Evolutionary conservation across 768 basidiomycete species (phyloP).

Genomic region (Exidia glandulosa): DNA sequence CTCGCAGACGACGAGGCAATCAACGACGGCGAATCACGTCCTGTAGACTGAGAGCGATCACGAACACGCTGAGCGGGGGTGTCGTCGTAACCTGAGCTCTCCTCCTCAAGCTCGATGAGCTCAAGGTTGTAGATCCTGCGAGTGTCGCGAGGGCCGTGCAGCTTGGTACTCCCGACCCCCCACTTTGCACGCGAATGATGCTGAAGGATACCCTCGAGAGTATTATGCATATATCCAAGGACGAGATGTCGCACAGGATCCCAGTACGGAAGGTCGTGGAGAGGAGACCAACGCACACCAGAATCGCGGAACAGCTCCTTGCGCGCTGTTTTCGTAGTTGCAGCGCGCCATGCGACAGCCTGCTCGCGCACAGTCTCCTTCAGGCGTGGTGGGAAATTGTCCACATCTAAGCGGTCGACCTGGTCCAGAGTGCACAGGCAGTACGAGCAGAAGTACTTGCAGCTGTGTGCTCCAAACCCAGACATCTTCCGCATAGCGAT

Average conservation of each 20-base stretch:
- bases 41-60: too few species aligned
- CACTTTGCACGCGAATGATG: constrained; percentile 11
- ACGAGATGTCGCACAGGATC: constrained; percentile 10
- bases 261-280: constrained; percentile 11
- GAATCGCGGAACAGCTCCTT: background rate
- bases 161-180: constrained; percentile 8
- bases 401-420: background rate
- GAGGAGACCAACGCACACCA: constrained; percentile 12
- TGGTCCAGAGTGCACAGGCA: constrained; percentile 3
- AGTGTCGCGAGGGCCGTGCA: too few species aligned
- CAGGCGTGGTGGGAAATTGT: background rate
- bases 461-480: constrained; percentile 8
- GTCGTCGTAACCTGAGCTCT: too few species aligned
- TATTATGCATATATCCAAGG: constrained; percentile 15
- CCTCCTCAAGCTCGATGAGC: too few species aligned
- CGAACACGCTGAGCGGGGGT: too few species aligned
- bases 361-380: background rate
- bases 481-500: constrained; percentile 8
- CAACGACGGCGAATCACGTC: too few species aligned
- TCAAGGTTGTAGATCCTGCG: too few species aligned
- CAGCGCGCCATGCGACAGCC: background rate
- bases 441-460: constrained; percentile 7
- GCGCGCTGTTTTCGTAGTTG: background rate
- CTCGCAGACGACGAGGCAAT: too few species aligned
- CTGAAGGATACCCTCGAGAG: constrained; percentile 10